Evolutionary conservation across 1,284 basidiomycete genomes (phyloP).

Genomic region (Lignosus rhinocerotis): DNA sequence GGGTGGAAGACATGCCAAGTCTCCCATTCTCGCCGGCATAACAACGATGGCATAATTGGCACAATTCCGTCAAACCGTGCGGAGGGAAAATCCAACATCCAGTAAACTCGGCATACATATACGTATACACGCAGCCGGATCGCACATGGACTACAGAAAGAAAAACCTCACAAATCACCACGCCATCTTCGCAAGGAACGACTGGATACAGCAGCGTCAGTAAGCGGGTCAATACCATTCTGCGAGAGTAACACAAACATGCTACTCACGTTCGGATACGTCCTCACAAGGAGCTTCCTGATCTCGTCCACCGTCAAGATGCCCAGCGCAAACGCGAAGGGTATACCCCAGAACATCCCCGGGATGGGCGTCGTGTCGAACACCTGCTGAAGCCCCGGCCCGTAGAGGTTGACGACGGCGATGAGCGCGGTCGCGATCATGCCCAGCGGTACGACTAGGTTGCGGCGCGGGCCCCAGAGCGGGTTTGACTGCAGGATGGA

Average conservation of each 20-base stretch:
- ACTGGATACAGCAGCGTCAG: not conserved
- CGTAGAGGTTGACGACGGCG: conserved; percentile 42
- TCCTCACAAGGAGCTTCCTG: conserved; percentile 41
- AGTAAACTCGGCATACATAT: no score
- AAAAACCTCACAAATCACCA: not conserved
- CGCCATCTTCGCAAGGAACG: conserved; percentile 3
- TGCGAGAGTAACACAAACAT: not conserved
- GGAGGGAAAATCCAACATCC: no score
- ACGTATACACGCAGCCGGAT: no score
- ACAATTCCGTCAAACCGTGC: no score
- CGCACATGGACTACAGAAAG: no score
- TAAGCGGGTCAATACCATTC: not conserved
- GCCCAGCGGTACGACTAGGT: conserved; percentile 35
- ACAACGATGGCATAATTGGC: no score
- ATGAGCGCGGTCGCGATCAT: conserved; percentile 42
- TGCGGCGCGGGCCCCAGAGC: conserved; percentile 45
- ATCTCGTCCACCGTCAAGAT: conserved; percentile 41
- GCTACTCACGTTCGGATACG: conserved; percentile 38
- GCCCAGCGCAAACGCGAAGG: conserved; percentile 40
- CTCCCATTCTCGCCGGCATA: no score
- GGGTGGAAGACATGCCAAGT: no score
- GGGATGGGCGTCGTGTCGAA: conserved; percentile 43
- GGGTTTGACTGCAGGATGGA: conserved; percentile 21
- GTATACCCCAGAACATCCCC: conserved; percentile 45
- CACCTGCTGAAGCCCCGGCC: conserved; percentile 40